Conservation (phyloP, 352 stramenopile species). For the Phytophthora kernoviae region DNA sequence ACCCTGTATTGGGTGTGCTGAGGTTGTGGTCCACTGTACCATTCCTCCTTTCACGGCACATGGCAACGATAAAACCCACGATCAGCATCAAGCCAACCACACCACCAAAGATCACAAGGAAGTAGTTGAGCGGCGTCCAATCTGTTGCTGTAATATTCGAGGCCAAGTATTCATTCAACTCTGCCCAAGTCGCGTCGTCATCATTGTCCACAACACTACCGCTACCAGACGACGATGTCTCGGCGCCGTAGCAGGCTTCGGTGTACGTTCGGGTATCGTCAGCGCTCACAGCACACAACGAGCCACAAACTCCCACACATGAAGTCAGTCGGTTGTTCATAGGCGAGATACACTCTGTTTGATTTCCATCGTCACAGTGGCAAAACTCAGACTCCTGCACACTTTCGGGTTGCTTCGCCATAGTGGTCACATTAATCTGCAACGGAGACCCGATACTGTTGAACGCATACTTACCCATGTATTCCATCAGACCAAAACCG, state of each 20-base stretch:
- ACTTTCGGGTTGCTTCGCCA: conserved; percentile 30
- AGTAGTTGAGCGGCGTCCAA: conserved; percentile 53
- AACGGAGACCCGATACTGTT: conserved; percentile 65
- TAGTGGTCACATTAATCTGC: conserved; percentile 67
- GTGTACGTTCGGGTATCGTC: conserved; percentile 45
- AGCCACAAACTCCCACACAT: conserved; percentile 56
- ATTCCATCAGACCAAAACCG: conserved; percentile 58
- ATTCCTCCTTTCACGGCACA: conserved; percentile 34
- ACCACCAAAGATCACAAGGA: conserved; percentile 53
- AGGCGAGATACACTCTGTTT: conserved; percentile 48
- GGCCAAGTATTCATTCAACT: conserved; percentile 44
- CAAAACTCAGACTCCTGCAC: conserved; percentile 49
- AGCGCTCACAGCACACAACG: conserved; percentile 46
- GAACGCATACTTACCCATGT: conserved; percentile 67
- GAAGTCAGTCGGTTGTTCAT: conserved; percentile 56
- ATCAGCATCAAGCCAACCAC: conserved; percentile 44
- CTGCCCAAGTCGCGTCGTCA: conserved; percentile 40
- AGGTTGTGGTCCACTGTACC: conserved; percentile 15
- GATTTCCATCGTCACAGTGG: conserved; percentile 44
- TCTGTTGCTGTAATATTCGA: conserved; percentile 44
- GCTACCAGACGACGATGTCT: conserved; percentile 13
- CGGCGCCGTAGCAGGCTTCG: conserved; percentile 41
- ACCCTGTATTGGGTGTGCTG: conserved; percentile 25
- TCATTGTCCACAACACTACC: conserved; percentile 10
- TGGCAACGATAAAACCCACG: conserved; percentile 44